Base-by-base conservation (phyloP, 2,329 filamentous ascomycete species). In the Pseudocercospora ulei region DNA sequence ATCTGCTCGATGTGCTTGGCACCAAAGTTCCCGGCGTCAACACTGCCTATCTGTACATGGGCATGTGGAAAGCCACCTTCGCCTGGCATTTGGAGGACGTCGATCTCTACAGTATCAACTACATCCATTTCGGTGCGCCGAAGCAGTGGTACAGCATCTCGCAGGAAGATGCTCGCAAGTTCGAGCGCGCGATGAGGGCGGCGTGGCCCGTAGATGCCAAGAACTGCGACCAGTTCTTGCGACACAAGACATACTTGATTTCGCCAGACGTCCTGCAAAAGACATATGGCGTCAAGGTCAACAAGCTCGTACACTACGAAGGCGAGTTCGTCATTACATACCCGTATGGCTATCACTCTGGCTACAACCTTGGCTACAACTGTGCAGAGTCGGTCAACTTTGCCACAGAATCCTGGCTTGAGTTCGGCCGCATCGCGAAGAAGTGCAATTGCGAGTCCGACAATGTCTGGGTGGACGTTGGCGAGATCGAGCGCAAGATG, bases 81-180 rank as follows among this genome's bases (percentile, higher is more conserved):
- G 90, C 90, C 5, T 98, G 90, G 90, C 90, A 98, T 72, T 67
- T 98, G 37, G 90, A 98, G 60, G 90, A 98, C 59, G 88, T 98
- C 26, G 90, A 98, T 65, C 74, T 98, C 3, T 98, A 98, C 75
- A 96, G 87, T 61, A 98, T 98, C 71, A 98, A 98, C 66, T 98
- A 95, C 61, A 86, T 98, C 43, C 90, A 98, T 58, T 98, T 98
- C 60, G 90, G 90, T 38, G 90, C 90, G 1, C 90, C 90, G 0
- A 98, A 98, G 64, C 90, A 98, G 61, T 98, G 90, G 90, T 98
- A 98, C 65, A 95, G 87, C 62, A 96, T 98, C 50, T 94, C 88
- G 0, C 92, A 96, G 61, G 82, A 83, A 49, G 90, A 98, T 59
- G 86, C 88, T 8, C 77, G 86, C 35, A 80, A 82, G 9, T 98